Conservation (phyloP, 1,284 basidiomycete species). For the Papiliotrema nemorosa region DNA sequence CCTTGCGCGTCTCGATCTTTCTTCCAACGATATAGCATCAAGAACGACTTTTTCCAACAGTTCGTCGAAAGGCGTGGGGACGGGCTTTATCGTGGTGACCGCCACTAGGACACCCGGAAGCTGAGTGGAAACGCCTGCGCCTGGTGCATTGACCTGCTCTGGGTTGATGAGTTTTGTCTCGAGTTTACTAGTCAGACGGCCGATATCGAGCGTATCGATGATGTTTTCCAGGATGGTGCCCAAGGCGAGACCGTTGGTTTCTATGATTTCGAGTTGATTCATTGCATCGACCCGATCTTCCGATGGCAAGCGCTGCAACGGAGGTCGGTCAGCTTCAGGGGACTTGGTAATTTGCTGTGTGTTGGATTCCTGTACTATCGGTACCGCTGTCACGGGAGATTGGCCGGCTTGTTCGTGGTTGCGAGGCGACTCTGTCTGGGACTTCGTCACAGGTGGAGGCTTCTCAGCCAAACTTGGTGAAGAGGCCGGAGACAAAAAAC, state of each 20-base stretch:
- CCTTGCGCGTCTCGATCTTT: constrained; percentile 17
- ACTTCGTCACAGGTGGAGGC: background rate
- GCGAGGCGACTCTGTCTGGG: background rate
- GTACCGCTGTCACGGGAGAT: background rate
- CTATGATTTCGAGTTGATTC: constrained; percentile 23
- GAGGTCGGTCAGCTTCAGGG: background rate
- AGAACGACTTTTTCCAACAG: constrained; percentile 29
- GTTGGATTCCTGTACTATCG: background rate
- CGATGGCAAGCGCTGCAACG: constrained; percentile 1
- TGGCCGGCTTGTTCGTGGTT: background rate
- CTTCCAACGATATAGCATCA: constrained; percentile 25
- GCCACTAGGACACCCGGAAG: background rate
- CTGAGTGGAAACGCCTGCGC: background rate
- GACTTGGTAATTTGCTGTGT: background rate
- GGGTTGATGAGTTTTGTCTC: background rate
- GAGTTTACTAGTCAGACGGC: constrained; percentile 8
- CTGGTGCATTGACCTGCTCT: too few relatives aligned
- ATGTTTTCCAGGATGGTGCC: constrained; percentile 30
- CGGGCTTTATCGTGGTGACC: too few relatives aligned
- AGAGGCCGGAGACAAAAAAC: background rate
- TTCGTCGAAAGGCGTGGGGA: constrained; percentile 7
- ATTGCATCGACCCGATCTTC: constrained; percentile 17
- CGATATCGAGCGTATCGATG: constrained; percentile 33
- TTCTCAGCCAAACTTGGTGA: background rate
- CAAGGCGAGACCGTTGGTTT: constrained; percentile 23